phyloP scores from a whole-genome alignment of 2,329 filamentous ascomycete species.

The Cladosporium sp. region DNA sequence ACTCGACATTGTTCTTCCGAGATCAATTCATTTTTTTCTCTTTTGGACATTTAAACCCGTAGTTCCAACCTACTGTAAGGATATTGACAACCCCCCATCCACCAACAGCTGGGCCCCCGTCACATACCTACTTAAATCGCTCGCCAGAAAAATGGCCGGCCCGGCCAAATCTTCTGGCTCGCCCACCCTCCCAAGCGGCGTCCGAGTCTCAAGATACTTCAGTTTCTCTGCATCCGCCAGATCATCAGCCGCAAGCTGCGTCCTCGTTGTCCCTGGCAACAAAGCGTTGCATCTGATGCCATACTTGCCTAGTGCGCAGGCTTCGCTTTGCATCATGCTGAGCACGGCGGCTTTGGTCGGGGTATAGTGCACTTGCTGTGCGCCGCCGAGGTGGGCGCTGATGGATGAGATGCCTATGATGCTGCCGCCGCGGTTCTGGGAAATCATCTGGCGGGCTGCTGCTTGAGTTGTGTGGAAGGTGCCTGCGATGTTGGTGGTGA shows the following conservation, averaged over 20 bases:
- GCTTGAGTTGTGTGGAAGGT: slow-evolving; percentile 86
- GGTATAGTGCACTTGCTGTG: slow-evolving; percentile 77
- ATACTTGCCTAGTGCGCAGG: slow-evolving; percentile 71
- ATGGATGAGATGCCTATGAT: slow-evolving; percentile 76
- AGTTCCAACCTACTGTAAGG: slow-evolving; percentile 81
- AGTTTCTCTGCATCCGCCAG: slow-evolving; percentile 67
- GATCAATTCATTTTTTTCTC: background rate
- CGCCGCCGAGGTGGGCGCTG: slow-evolving; percentile 72
- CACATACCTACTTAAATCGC: slow-evolving; percentile 74
- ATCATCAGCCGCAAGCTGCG: slow-evolving; percentile 79
- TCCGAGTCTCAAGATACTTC: slow-evolving; percentile 73
- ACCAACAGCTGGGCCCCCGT: slow-evolving; percentile 80
- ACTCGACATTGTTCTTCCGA: background rate
- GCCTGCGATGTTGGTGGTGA: slow-evolving; percentile 77
- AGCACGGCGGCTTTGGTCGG: slow-evolving; percentile 81
- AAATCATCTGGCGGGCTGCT: slow-evolving; percentile 76
- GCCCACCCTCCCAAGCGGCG: slow-evolving; percentile 71
- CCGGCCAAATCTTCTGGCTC: slow-evolving; percentile 71
- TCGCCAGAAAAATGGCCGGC: slow-evolving; percentile 79
- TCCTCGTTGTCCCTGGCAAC: slow-evolving; percentile 76
- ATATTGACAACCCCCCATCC: slow-evolving; percentile 87
- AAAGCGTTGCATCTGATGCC: slow-evolving; percentile 78
- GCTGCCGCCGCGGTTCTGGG: slow-evolving; percentile 59
- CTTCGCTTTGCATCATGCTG: slow-evolving; percentile 77
- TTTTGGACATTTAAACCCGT: too few species aligned